Evolutionary conservation across 352 stramenopile genomes (phyloP).

Genomic region (Pythium coloratum): DNA sequence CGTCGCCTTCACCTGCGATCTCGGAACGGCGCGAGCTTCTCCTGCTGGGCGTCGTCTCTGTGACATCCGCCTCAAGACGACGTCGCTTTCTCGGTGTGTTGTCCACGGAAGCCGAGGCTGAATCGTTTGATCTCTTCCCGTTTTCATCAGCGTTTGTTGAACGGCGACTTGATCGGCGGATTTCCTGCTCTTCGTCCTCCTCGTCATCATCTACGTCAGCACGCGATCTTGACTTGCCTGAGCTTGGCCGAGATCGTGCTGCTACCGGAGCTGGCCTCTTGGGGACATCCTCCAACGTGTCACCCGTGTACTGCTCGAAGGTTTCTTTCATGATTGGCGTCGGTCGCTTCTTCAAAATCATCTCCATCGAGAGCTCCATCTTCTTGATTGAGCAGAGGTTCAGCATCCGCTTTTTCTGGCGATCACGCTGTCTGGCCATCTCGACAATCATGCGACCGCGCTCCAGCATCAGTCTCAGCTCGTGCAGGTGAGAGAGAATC

Average conservation of each 20-base stretch:
- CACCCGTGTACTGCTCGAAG: conserved; percentile 60
- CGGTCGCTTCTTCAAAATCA: conserved; percentile 77
- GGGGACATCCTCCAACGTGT: conserved; percentile 51
- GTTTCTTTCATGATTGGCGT: conserved; percentile 69
- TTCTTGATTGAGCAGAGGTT: conserved; percentile 58
- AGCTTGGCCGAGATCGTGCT: background rate
- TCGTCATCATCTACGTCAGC: conserved; percentile 2
- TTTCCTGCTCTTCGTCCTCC: conserved; percentile 11
- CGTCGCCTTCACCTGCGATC: background rate
- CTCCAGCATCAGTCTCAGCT: conserved; percentile 75
- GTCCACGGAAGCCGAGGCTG: background rate
- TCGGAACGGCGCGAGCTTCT: conserved; percentile 20
- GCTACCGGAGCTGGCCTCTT: conserved; percentile 30
- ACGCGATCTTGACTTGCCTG: conserved; percentile 19
- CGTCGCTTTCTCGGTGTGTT: conserved; percentile 25
- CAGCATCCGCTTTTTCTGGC: conserved; percentile 79
- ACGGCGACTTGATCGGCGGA: conserved; percentile 18
- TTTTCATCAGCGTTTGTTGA: conserved; percentile 12
- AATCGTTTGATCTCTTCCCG: background rate
- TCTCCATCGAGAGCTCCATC: conserved; percentile 68
- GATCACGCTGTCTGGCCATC: conserved; percentile 82
- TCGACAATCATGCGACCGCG: conserved; percentile 83
- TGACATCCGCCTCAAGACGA: conserved; percentile 10
- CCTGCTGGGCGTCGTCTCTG: conserved; percentile 20
- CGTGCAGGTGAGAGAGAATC: conserved; percentile 70